These are phyloP conservation scores for Mycena vulgaris DNA, from an alignment of 768 basidiomycete species.

Conservation along the genomic window DNA sequence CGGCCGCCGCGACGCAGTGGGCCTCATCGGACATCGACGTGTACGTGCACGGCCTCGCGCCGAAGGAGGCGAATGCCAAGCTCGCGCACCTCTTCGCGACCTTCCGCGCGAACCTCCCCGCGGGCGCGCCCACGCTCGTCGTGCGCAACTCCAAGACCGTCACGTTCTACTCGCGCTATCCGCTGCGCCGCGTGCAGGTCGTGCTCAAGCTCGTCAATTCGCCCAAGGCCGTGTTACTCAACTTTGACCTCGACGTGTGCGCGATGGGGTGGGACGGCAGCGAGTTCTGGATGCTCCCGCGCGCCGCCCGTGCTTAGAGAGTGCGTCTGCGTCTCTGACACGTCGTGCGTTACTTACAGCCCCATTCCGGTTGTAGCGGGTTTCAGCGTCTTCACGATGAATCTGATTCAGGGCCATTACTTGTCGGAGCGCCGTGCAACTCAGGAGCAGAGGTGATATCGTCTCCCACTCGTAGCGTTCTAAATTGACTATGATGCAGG, in stretches of 20 bases:
- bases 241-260: conserved; percentile 25
- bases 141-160: conserved; percentile 18
- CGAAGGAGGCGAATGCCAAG: conserved; percentile 10
- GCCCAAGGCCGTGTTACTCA: neutral
- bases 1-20: neutral
- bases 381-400: conserved; percentile 15
- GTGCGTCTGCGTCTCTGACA: neutral
- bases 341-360: too few relatives aligned
- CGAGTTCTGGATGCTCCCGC: conserved; percentile 22
- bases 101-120: conserved; percentile 11
- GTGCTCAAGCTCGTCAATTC: conserved; percentile 14
- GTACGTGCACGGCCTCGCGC: conserved; percentile 6
- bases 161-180: conserved; percentile 17
- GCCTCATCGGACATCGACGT: conserved; percentile 20
- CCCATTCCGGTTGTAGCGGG: conserved; percentile 2
- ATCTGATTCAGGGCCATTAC: conserved; percentile 8
- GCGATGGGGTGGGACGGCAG: conserved; percentile 21
- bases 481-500: neutral
- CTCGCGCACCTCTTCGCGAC: conserved; percentile 1
- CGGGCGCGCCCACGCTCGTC: neutral
- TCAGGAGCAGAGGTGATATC: conserved; percentile 1
- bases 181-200: conserved; percentile 11
- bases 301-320: conserved; percentile 24
- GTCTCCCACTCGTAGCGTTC: neutral
- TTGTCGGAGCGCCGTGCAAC: neutral